phyloP scores from a whole-genome alignment of 495 filamentous ascomycete genomes.

The Lindgomyces ingoldianus region DNA sequence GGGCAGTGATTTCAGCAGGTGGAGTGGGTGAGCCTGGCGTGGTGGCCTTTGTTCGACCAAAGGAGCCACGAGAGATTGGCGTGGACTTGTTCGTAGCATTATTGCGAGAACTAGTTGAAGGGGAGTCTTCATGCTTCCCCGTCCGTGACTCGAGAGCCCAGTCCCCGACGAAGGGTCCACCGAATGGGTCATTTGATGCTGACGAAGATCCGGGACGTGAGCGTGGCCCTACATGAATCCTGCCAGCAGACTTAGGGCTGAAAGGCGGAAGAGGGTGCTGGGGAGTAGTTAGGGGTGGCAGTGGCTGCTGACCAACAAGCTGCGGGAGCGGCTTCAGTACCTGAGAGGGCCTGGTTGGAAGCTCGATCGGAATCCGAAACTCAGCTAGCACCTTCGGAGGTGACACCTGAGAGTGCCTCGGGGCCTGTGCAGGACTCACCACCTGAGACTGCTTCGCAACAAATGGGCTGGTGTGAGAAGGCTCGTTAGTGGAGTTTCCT shows the following conservation, averaged over 20 bases:
- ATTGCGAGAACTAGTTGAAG: neutral
- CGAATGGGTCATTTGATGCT: slow-evolving; percentile 17
- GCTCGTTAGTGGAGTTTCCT: slow-evolving; percentile 3
- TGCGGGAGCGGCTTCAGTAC: slow-evolving; percentile 19
- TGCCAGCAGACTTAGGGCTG: neutral
- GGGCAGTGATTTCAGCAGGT: slow-evolving; percentile 56
- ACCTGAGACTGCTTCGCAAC: neutral
- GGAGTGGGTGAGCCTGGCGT: slow-evolving; percentile 6
- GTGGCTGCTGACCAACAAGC: slow-evolving; percentile 30
- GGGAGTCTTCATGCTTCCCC: neutral
- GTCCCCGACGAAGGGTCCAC: slow-evolving; percentile 14
- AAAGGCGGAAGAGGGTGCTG: slow-evolving; percentile 35
- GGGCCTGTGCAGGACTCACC: too few relatives aligned
- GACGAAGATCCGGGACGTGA: neutral
- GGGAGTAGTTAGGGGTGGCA: slow-evolving; percentile 29
- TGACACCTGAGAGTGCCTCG: too few relatives aligned
- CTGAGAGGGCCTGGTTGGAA: slow-evolving; percentile 13
- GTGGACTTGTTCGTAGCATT: slow-evolving; percentile 11
- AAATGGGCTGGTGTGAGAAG: neutral
- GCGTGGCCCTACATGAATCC: neutral
- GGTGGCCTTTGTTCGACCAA: slow-evolving; percentile 14
- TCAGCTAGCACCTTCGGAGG: too few relatives aligned
- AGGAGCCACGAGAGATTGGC: slow-evolving; percentile 9
- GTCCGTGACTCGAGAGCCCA: neutral
- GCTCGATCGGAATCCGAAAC: too few relatives aligned